Evolutionary conservation across 768 basidiomycete genomes (phyloP).

Genomic region (Phallus indusiatus): DNA sequence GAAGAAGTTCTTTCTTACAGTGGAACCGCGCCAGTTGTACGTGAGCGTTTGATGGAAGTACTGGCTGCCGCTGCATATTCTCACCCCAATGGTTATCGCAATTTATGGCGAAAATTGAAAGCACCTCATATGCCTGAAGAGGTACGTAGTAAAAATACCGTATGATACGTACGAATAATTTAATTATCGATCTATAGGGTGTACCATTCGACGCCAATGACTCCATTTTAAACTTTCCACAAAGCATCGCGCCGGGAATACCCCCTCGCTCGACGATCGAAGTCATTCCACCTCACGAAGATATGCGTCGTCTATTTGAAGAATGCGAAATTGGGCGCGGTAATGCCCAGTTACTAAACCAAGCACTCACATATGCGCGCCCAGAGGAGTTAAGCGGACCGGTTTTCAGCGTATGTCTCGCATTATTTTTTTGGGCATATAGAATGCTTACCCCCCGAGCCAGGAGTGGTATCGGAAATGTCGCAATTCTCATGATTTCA

Average conservation of each 20-base stretch:
- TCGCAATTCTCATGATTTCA: constrained; percentile 71
- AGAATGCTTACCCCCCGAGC: not conserved
- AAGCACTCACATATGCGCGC: constrained; percentile 59
- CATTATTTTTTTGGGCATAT: not conserved
- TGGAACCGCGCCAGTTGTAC: constrained; percentile 68
- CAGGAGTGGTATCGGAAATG: constrained; percentile 83
- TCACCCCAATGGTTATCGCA: constrained; percentile 40
- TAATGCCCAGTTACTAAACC: constrained; percentile 66
- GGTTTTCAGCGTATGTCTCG: constrained; percentile 52
- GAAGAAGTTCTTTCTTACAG: constrained; percentile 60
- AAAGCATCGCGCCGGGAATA: constrained; percentile 22
- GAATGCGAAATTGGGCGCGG: constrained; percentile 79
- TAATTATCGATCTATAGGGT: constrained; percentile 35
- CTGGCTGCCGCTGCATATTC: constrained; percentile 75
- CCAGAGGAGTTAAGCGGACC: constrained; percentile 58
- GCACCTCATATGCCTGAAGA: constrained; percentile 73
- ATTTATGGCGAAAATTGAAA: constrained; percentile 75
- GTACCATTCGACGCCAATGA: constrained; percentile 72
- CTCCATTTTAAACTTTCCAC: constrained; percentile 66
- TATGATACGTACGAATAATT: not conserved
- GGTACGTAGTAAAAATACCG: constrained; percentile 28
- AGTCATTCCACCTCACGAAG: constrained; percentile 69
- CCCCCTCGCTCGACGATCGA: constrained; percentile 14
- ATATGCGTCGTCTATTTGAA: constrained; percentile 71
- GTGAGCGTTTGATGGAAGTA: constrained; percentile 71